phyloP scores from a whole-genome alignment of 1,284 basidiomycete species.

The Sphagnurus paluster region DNA sequence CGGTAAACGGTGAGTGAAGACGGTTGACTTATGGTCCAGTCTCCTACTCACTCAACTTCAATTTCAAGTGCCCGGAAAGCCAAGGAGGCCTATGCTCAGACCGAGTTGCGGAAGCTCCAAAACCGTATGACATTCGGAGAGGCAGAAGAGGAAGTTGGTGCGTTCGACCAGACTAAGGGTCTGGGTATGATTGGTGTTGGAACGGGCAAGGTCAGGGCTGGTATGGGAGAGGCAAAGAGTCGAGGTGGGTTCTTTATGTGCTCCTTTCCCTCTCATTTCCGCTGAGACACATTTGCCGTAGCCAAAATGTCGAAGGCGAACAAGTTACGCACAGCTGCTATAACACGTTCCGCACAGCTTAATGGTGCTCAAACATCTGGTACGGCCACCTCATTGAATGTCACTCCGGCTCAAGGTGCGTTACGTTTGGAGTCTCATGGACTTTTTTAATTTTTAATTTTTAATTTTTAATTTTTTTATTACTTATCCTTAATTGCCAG shows the following conservation, averaged over 20 bases:
- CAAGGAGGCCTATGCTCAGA: slow-evolving; percentile 96
- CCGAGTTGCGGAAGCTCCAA: slow-evolving; percentile 94
- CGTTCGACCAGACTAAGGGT: slow-evolving; percentile 95
- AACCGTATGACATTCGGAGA: slow-evolving; percentile 97
- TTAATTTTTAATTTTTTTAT: slow-evolving; percentile 8
- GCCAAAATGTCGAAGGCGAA: slow-evolving; percentile 98
- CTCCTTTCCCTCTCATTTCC: background rate
- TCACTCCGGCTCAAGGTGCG: slow-evolving; percentile 94
- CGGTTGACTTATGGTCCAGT: background rate
- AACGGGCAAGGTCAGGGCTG: slow-evolving; percentile 87
- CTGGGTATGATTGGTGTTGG: slow-evolving; percentile 92
- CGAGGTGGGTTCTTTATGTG: slow-evolving; percentile 59
- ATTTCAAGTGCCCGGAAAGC: slow-evolving; percentile 83
- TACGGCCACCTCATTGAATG: slow-evolving; percentile 88
- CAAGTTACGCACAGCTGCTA: slow-evolving; percentile 84
- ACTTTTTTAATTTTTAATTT: too few relatives aligned
- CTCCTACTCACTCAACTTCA: background rate
- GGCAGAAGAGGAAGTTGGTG: slow-evolving; percentile 93
- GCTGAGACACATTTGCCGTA: slow-evolving; percentile 29
- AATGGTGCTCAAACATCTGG: slow-evolving; percentile 70
- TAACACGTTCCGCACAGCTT: slow-evolving; percentile 70
- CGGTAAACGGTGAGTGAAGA: slow-evolving; percentile 85
- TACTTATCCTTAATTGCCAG: slow-evolving; percentile 37
- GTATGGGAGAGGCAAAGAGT: slow-evolving; percentile 83
- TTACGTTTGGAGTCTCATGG: too few relatives aligned